Conservation (phyloP, 345 rosid genomes). For the Brassica carinata region DNA sequence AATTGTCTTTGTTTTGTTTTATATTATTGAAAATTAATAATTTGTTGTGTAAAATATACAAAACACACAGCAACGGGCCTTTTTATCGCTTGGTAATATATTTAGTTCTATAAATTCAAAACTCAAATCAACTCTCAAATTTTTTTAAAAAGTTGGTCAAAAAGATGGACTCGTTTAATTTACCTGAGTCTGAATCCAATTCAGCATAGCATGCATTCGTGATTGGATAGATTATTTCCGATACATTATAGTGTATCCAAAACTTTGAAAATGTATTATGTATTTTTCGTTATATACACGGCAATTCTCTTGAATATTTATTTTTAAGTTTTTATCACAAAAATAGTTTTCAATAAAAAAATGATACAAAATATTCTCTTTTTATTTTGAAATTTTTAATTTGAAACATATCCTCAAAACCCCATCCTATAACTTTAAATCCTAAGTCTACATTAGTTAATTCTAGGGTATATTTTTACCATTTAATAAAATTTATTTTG, state of each 20-base stretch:
- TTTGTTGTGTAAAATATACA: neutral
- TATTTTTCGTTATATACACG: neutral
- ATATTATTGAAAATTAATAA: neutral
- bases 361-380: too few species aligned
- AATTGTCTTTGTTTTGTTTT: neutral
- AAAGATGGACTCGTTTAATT: neutral
- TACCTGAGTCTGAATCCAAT: neutral
- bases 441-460: too few species aligned
- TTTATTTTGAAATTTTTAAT: too few species aligned
- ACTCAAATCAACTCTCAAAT: neutral
- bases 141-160: neutral
- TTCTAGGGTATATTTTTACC: too few species aligned
- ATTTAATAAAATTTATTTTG: too few species aligned
- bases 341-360: too few species aligned
- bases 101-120: neutral
- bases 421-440: too few species aligned
- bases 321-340: too few species aligned
- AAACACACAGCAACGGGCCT: neutral
- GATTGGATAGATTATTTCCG: too few species aligned
- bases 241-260: neutral
- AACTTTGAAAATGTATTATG: neutral
- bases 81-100: neutral
- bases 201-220: neutral
- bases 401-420: too few species aligned
- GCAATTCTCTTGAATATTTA: too few species aligned